Conservation (phyloP, 371 early-diverging fungal species). For the Blastocladiella emersonii region DNA sequence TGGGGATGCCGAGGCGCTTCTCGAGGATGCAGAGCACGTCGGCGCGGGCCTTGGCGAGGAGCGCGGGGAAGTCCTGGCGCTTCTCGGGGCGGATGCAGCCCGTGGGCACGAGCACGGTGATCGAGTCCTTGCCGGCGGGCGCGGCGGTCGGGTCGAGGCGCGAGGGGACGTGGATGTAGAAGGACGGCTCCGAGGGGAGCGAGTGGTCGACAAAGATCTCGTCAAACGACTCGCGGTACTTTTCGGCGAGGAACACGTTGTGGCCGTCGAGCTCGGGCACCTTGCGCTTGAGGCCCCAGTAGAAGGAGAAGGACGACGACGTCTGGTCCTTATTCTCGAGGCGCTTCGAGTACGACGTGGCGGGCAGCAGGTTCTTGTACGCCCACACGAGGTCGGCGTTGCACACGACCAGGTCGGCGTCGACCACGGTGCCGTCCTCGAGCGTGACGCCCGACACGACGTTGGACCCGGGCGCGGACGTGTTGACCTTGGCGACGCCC, state of each 20-base stretch:
- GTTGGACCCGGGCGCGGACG: background rate
- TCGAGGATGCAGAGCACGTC: slow-evolving; percentile 30
- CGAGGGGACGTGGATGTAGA: slow-evolving; percentile 48
- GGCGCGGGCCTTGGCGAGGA: slow-evolving; percentile 27
- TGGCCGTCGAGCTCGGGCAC: slow-evolving; percentile 38
- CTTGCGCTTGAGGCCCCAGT: slow-evolving; percentile 38
- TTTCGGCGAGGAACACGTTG: slow-evolving; percentile 45
- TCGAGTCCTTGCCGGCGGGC: slow-evolving; percentile 31
- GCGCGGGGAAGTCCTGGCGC: slow-evolving; percentile 14
- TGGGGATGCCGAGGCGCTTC: slow-evolving; percentile 20
- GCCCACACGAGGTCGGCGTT: slow-evolving; percentile 46
- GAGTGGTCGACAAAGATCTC: slow-evolving; percentile 33
- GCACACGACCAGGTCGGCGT: slow-evolving; percentile 45
- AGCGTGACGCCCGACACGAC: slow-evolving; percentile 30
- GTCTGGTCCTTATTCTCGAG: slow-evolving; percentile 31
- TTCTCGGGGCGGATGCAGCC: slow-evolving; percentile 8
- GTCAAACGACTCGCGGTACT: slow-evolving; percentile 40
- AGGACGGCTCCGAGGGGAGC: slow-evolving; percentile 35
- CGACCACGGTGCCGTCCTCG: slow-evolving; percentile 26
- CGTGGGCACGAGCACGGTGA: slow-evolving; percentile 41
- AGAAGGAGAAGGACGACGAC: slow-evolving; percentile 43
- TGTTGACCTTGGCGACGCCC: slow-evolving; percentile 32
- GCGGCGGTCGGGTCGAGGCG: slow-evolving; percentile 41
- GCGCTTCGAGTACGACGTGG: slow-evolving; percentile 26
- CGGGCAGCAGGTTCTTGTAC: slow-evolving; percentile 38